Evolutionary conservation across 2,329 filamentous ascomycete genomes (phyloP), one percentile per base, ranked within the genome.

Genomic region (Hymenoscyphus occultus): DNA sequence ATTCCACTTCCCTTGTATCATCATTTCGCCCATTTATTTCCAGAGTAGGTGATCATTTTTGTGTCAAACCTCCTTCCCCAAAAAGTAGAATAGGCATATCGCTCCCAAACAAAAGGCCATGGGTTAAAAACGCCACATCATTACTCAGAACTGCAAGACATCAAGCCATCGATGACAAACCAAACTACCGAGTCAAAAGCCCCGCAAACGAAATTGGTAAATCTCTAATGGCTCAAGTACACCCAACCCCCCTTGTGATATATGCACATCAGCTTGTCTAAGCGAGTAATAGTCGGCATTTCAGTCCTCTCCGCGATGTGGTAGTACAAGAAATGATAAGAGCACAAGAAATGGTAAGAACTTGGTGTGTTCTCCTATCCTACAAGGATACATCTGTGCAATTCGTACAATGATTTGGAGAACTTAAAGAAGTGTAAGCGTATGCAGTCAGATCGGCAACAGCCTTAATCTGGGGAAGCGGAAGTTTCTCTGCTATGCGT

Each of bases 111-210:
- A 54, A 28, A 19, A 13, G 19, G 48, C 48, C 22, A 12, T 54
- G 3, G 45, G 19, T 51, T 51, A 22, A 9, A 51, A 51, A 51
- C 45, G 48, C 19, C 22, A 19, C 3, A 54, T 22, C 48, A 54
- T 54, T 22, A 54, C 22, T 28, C 48, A 54, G 19, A 54, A 54
- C 48, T 54, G 48, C 19, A 28, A 54, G 48, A 54, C 48, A 54
- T 54, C 19, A 54, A 54, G 48, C 48, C 48, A 28, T 54, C 48
- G 48, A 54, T 54, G 48, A 54, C 48, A 28, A 54, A 54, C 19
- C 48, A n/a, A 10, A 28, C 48, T 19, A 54, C 13, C 48, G 19
- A 54, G 19, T 54, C 13, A 28, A 54, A 13, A n/a, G 13, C 13
- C 10, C 48, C 22, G 48, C 19, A 54, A 54, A 28, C 19, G 22